Evolutionary conservation across 1,284 basidiomycete genomes (phyloP), one percentile per base, ranked within the genome.

Genomic region (Xanthoconium separans): DNA sequence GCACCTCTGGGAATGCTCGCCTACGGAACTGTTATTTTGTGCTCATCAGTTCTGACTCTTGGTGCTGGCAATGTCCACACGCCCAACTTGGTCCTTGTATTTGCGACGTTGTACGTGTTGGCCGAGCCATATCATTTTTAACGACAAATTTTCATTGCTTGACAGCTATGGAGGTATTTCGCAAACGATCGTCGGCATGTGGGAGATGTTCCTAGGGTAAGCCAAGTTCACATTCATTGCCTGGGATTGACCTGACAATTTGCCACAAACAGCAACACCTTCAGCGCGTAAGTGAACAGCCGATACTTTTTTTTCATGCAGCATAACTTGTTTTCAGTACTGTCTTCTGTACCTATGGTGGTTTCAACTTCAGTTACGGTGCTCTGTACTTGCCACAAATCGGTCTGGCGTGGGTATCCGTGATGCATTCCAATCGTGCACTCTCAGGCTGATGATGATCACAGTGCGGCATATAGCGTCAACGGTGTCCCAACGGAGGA

Each of bases 201-300:
- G 67, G 65, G 67, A 68, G 36, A 62, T 66, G 56, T 70, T 61
- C 54, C 65, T 69, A 36, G 65, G 65, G 65, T 64, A 47, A 44
- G 66, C 48, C 44, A 24, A 47, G 18, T 18, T 33, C 41, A 15
- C 34, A 11, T 6, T 33, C 40, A 20, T 39, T 12, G 7, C n/a
- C n/a, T n/a, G 53, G 40, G 29, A 44, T 45, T 41, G 12, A 27
- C 41, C 45, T 56, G 37, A 65, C 11, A 6, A 6, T 30, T 43
- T 18, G 24, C 54, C 27, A 7, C 16, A 11, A 36, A 52, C 12
- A 64, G 63, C 29, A 65, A 68, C 41, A 65, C 63, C 4, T 65
- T 66, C 41, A 66, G 53, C 53, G 65, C 65, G 63, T 63, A 51
- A 59, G 63, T 63, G 13, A n/a, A 22, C 16, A n/a, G 36, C 16